Base-by-base conservation (phyloP, 805 yeast genomes). In the Yarrowia hollandica region DNA sequence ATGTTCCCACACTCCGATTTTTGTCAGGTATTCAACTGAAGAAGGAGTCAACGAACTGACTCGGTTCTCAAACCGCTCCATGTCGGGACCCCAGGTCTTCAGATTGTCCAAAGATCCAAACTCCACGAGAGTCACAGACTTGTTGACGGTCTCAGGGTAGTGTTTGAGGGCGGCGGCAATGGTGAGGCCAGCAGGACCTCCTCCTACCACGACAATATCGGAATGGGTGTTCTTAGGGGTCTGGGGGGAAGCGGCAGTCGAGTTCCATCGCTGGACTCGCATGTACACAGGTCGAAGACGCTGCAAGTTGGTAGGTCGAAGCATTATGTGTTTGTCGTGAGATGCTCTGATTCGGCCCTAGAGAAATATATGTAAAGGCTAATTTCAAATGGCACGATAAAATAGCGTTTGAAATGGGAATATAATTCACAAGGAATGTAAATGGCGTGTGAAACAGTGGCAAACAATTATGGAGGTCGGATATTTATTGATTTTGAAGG, bases 151-250 rank as follows among this genome's bases (percentile, higher is more conserved):
- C 18, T 77, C 69, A 2, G 85, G 82, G 1, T 90, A 85, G 64
- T 78, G 77, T 69, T 88, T 66, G 60, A 92, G 72, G 0, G 96
- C 95, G 0, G 96, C 80, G 5, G 94, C 84, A 33, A 94, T 74
- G 1, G 96, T 85, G 60, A 94, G 74, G 0, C 99, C 99, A 0
- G 98, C 98, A 1, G 98, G 97, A 0, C 99, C 99, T 7, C 96
- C 98, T 33, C 99, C 99, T 33, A 94, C 87, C 58, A 94, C 87
- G 7, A 89, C 84, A 18, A 94, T 81, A 71, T 92, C 97, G 25
- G 64, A 64, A n/a, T 60, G 60, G 19, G 54, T 22, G 21, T 30
- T 22, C 7, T 26, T n/a, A n/a, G n/a, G n/a, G n/a, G n/a, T n/a
- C n/a, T n/a, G n/a, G n/a, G n/a, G n/a, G 8, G 56, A 30, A 23